Evolutionary conservation across 192 early-diverging fungal species (phyloP).

Genomic region (Phlyctochytrium bullatum): DNA sequence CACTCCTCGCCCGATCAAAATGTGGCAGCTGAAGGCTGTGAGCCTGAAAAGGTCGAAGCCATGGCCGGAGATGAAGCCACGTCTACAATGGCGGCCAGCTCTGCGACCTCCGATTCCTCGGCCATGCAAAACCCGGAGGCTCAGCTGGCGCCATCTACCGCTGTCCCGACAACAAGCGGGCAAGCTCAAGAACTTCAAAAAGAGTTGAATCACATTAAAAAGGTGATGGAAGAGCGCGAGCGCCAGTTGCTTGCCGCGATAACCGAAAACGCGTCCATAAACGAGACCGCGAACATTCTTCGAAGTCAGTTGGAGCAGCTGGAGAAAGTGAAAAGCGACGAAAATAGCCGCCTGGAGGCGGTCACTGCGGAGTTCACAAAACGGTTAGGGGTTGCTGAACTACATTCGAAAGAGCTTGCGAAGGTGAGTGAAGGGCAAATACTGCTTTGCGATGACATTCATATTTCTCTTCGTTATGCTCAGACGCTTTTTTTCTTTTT

Average conservation of each 20-base stretch:
- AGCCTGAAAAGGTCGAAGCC: too few relatives aligned
- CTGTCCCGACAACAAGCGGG: neutral
- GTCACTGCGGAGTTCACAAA: conserved; percentile 23
- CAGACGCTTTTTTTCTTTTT: neutral
- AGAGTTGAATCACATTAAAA: conserved; percentile 4
- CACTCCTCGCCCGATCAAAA: too few relatives aligned
- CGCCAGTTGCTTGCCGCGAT: conserved; percentile 38
- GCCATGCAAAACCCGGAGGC: neutral
- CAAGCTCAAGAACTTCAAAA: neutral
- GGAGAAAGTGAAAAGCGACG: conserved; percentile 16
- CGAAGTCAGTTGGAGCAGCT: conserved; percentile 24
- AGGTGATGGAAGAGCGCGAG: conserved; percentile 36
- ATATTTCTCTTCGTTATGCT: conserved; percentile 2
- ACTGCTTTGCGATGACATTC: too few relatives aligned
- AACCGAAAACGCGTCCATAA: conserved; percentile 35
- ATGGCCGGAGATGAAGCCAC: too few relatives aligned
- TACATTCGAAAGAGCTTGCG: conserved; percentile 3
- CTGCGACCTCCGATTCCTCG: too few relatives aligned
- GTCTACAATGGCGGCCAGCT: too few relatives aligned
- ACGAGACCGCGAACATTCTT: conserved; percentile 23
- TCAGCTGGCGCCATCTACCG: neutral
- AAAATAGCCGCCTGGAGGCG: conserved; percentile 10
- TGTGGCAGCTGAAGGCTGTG: too few relatives aligned
- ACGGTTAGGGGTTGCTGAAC: conserved; percentile 17
- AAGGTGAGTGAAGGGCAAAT: conserved; percentile 11